Conservation (phyloP, 2,329 filamentous ascomycete genomes). For the Apiospora hydei region DNA sequence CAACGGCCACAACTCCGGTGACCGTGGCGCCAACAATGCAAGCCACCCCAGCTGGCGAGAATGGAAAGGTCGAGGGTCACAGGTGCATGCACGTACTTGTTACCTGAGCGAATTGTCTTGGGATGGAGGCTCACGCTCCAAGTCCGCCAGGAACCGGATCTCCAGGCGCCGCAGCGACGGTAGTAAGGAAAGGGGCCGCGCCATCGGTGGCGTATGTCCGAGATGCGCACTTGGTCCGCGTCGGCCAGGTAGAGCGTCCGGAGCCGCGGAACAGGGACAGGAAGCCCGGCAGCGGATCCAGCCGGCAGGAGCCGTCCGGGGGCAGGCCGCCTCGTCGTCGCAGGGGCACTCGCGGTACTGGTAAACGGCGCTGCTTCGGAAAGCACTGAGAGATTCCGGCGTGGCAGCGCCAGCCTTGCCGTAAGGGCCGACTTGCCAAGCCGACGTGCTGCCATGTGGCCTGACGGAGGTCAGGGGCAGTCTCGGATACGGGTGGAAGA, state of each 20-base stretch:
- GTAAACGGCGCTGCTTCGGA: neutral
- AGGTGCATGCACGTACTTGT: too few species aligned
- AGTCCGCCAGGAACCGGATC: neutral
- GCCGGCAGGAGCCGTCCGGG: too few species aligned
- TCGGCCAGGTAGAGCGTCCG: neutral
- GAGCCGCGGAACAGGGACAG: neutral
- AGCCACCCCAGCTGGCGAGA: too few species aligned
- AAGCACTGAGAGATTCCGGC: too few species aligned
- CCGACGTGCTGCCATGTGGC: neutral
- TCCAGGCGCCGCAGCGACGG: neutral
- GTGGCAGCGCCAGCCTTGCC: neutral
- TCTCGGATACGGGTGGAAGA: neutral
- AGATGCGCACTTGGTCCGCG: neutral
- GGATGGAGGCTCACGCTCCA: neutral
- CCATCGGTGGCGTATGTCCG: neutral
- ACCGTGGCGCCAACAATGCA: too few species aligned
- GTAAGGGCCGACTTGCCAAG: neutral
- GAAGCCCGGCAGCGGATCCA: neutral
- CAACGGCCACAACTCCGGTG: too few species aligned
- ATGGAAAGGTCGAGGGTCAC: too few species aligned
- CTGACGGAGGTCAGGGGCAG: neutral
- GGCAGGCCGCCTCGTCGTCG: too few species aligned
- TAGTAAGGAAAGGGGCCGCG: neutral
- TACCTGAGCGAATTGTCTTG: too few species aligned
- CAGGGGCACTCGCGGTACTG: neutral